Evolutionary conservation across 495 filamentous ascomycete species (phyloP), one percentile per base, ranked within the genome.

Genomic region (Corynascus novoguineensis): DNA sequence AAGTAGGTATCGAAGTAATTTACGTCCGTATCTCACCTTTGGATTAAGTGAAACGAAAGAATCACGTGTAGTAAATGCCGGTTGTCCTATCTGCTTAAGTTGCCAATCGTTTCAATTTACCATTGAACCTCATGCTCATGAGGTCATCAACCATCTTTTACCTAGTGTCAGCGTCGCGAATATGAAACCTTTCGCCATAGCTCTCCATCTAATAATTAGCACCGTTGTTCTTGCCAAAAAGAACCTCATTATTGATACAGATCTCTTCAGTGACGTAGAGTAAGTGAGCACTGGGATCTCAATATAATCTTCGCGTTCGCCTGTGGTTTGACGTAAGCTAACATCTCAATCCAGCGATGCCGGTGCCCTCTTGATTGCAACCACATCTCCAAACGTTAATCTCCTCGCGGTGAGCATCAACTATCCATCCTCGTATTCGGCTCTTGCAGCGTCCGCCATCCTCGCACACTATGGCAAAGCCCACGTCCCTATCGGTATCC

Each of bases 321-420:
- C n/a, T n/a, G n/a, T n/a, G n/a, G n/a, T n/a, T n/a, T n/a, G n/a
- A n/a, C n/a, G n/a, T 19, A 22, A n/a, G 1, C 9, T 35, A 7
- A 17, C 3, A 34, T 7, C n/a, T 22, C 22, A 22, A 28, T 9
- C 10, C 42, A 71, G 69, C 35, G 73, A 75, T 55, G 67, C 67
- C 8, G 69, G 66, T 12, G 68, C 73, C 35, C 45, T 75, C 8
- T 57, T 73, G 9, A 40, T 74, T 14, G 72, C 70, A 21, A 67
- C 63, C 53, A 72, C 67, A 25, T 64, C 63, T 34, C 57, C 66
- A 1, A 17, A 57, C 1, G 66, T 60, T 7, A 53, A 73, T 50
- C 64, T 79, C 1, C 67, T 76, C 2, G 76, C 69, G 7, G 69
- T 80, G 28, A 73, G 69, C 42, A 22, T 79, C 58, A 78, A 78